Evolutionary conservation across 129 eudicot species (phyloP).

Genomic region (Pulicaria dysenterica): DNA sequence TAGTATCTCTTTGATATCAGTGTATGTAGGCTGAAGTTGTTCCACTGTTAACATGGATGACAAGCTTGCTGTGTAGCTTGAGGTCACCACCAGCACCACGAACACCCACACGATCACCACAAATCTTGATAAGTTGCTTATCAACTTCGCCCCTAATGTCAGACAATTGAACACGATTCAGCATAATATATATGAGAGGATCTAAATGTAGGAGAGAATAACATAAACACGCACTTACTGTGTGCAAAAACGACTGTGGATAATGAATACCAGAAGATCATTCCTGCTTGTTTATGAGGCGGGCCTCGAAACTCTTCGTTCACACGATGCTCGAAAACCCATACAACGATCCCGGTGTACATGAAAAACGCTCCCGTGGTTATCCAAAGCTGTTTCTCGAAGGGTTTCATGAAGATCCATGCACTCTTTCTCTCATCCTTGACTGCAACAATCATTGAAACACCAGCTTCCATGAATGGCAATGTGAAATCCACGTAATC

Average conservation of each 20-base stretch:
- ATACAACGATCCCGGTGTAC: conserved; percentile 17
- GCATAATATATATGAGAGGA: too few relatives aligned
- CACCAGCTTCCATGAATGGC: neutral
- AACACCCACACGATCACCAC: too few relatives aligned
- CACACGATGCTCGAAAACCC: conserved; percentile 18
- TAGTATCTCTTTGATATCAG: neutral
- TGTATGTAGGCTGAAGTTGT: conserved; percentile 33
- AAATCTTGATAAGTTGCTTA: conserved; percentile 46
- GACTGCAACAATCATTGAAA: conserved; percentile 10
- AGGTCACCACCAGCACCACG: conserved; percentile 46
- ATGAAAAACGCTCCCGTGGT: conserved; percentile 8
- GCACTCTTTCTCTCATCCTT: conserved; percentile 14
- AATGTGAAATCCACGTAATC: conserved; percentile 17
- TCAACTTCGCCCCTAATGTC: conserved; percentile 38
- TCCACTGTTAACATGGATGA: conserved; percentile 50
- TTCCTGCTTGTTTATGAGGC: conserved; percentile 6
- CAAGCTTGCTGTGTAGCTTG: conserved; percentile 61
- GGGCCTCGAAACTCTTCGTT: conserved; percentile 15
- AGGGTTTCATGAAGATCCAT: conserved; percentile 21
- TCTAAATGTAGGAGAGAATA: too few relatives aligned
- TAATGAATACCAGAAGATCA: conserved; percentile 18
- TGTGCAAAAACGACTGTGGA: conserved; percentile 19
- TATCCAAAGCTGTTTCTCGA: conserved; percentile 20
- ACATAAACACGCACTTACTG: conserved; percentile 10
- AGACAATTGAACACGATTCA: too few relatives aligned